Base-by-base conservation (phyloP, 1,284 basidiomycete species). In the Pyrrhoderma noxium region DNA sequence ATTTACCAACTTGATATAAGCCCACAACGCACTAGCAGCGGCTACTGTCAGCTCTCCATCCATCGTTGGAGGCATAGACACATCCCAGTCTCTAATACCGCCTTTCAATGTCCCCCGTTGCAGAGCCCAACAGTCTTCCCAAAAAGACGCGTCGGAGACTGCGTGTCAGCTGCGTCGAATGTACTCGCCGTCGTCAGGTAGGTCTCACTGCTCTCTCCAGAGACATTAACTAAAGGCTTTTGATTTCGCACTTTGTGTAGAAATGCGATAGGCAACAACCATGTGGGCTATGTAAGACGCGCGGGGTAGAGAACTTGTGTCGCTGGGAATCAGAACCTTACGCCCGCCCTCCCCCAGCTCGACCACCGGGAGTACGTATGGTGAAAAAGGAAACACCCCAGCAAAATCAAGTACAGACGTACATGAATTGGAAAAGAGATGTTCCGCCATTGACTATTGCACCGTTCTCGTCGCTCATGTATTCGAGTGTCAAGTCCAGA, bases 181-280 rank as follows among this genome's bases (percentile, higher is more conserved):
- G 76, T 58, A 75, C 77, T 1, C 77, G 76, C 59, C 67, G 76
- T 47, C 65, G 76, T 48, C 75, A 77, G 67, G 76, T 75, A 57
- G 56, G 67, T 46, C 21, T 13, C 19, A 14, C 21, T n/a, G 13
- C 16, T 45, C 35, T 25, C 23, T 9, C n/a, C 22, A 43, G 13
- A 21, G 27, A 43, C 41, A 25, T 25, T 43, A 21, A 23, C 14
- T 23, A n/a, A 21, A 25, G 41, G 27, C n/a, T 23, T 43, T 31
- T 44, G n/a, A 18, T 22, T 18, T 22, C 27, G 11, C 7, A 21
- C 8, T 49, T 34, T 25, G 25, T 27, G 21, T 55, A 78, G 76
- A 74, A 75, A 71, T 78, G 76, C 56, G 75, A 78, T 61, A 67
- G 76, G 45, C 70, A 71, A 53, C 70, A 72, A 53, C 76, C 76